phyloP scores from a whole-genome alignment of 106 monocot genomes.

The Hemerocallis citrina region DNA sequence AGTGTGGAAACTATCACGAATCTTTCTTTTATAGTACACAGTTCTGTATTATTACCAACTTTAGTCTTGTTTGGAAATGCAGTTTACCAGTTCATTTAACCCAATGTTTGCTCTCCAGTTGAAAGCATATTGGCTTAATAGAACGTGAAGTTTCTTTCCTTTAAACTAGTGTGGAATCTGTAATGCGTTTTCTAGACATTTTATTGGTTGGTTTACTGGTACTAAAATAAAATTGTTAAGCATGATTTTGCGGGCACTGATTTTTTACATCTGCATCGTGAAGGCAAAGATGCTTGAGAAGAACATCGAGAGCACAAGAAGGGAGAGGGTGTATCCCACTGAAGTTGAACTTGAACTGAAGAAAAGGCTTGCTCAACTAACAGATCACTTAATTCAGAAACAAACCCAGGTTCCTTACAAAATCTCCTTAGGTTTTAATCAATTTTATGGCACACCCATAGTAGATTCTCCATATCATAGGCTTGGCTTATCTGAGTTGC shows the following conservation, averaged over 20 bases:
- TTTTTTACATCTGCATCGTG: not conserved
- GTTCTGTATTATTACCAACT: too few species aligned
- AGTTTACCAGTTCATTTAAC: not conserved
- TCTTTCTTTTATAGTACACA: too few species aligned
- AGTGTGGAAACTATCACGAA: too few species aligned
- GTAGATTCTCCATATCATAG: not conserved
- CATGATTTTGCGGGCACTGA: slow-evolving; percentile 1
- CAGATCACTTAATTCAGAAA: slow-evolving; percentile 91
- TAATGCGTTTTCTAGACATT: too few species aligned
- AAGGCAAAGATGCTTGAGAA: slow-evolving; percentile 61
- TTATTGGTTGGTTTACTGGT: too few species aligned
- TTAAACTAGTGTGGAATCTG: too few species aligned
- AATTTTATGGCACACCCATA: not conserved
- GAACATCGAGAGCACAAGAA: slow-evolving; percentile 48
- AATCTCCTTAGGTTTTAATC: slow-evolving; percentile 1
- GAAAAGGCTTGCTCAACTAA: slow-evolving; percentile 73
- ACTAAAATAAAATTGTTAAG: slow-evolving; percentile 2
- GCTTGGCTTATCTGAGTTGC: not conserved
- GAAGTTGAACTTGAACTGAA: slow-evolving; percentile 73
- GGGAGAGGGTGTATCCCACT: slow-evolving; percentile 51
- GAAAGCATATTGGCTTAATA: not conserved
- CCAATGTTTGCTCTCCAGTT: not conserved
- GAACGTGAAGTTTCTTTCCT: too few species aligned
- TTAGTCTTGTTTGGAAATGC: not conserved
- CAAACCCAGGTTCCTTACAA: slow-evolving; percentile 56